Conservation (phyloP, 345 rosid genomes). For the Salix arbutifolia region DNA sequence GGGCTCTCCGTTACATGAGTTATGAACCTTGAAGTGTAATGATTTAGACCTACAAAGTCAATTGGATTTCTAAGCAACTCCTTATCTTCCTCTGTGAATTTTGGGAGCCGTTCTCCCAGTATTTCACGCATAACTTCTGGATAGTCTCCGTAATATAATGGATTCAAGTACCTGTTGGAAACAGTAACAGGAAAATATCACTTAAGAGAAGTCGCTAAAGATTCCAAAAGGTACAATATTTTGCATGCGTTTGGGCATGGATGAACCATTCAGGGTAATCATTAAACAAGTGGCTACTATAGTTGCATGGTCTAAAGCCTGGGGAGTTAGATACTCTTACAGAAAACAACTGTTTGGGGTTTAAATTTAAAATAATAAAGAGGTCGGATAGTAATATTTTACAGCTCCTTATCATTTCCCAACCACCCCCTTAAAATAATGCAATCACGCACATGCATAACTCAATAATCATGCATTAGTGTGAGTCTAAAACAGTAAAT, state of each 20-base stretch:
- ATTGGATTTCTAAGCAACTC: constrained; percentile 50
- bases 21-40: constrained; percentile 77
- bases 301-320: too few species aligned
- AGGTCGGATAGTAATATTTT: background rate
- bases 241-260: background rate
- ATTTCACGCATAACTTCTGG: constrained; percentile 64
- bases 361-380: background rate
- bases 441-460: background rate
- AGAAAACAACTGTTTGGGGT: background rate
- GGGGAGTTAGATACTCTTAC: too few species aligned
- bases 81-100: constrained; percentile 64
- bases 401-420: background rate
- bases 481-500: background rate
- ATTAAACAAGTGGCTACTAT: background rate
- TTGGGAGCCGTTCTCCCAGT: constrained; percentile 66
- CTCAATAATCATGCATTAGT: background rate
- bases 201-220: background rate
- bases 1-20: constrained; percentile 41
- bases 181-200: background rate
- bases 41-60: constrained; percentile 86
- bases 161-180: constrained; percentile 63
- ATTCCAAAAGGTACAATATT: background rate
- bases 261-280: background rate
- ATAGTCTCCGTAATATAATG: constrained; percentile 75
- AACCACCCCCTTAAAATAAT: background rate